Evolutionary conservation across 176 grass and related monocot genomes (phyloP).

Genomic region (Oryza longistaminata): DNA sequence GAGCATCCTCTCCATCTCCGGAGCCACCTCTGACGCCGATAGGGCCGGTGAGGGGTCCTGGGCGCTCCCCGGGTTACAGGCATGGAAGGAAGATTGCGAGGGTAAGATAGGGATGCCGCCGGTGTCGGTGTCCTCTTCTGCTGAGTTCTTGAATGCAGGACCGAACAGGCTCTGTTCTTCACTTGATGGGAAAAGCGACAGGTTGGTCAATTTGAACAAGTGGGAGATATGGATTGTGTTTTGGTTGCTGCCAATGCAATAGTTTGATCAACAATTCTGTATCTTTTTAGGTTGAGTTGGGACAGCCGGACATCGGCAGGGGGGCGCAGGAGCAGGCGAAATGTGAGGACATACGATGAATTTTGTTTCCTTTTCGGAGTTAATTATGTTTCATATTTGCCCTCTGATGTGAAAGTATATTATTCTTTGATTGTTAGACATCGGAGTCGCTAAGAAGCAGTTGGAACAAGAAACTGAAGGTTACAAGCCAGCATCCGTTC

Average conservation of each 20-base stretch:
- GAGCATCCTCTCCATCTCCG: conserved; percentile 72
- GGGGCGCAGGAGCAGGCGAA: conserved; percentile 58
- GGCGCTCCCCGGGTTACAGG: conserved; percentile 67
- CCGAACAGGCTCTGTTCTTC: conserved; percentile 41
- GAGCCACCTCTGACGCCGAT: conserved; percentile 40
- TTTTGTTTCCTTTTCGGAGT: background rate
- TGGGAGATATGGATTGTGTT: background rate
- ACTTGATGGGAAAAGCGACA: conserved; percentile 51
- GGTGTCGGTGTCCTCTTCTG: conserved; percentile 39
- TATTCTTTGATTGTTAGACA: conserved; percentile 45
- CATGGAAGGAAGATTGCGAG: conserved; percentile 27
- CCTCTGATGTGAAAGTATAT: background rate
- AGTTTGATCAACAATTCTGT: conserved; percentile 18
- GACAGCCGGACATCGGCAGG: conserved; percentile 50
- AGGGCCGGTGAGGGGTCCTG: conserved; percentile 65
- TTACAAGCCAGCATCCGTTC: conserved; percentile 87
- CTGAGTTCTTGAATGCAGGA: conserved; percentile 48
- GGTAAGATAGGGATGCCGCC: conserved; percentile 12
- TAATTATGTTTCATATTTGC: background rate
- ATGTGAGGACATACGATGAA: conserved; percentile 46
- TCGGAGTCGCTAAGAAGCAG: conserved; percentile 64
- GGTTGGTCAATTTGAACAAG: conserved; percentile 43
- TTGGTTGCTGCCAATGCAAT: conserved; percentile 14
- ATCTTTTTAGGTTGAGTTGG: conserved; percentile 62
- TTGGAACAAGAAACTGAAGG: conserved; percentile 87